A percentile compares a stretch with the other conserved stretches of the same genome.
These are phyloP conservation scores for Anthracocystis panici-leucophaei DNA, from an alignment of 1,284 basidiomycete genomes.

Conservation along the genomic window DNA sequence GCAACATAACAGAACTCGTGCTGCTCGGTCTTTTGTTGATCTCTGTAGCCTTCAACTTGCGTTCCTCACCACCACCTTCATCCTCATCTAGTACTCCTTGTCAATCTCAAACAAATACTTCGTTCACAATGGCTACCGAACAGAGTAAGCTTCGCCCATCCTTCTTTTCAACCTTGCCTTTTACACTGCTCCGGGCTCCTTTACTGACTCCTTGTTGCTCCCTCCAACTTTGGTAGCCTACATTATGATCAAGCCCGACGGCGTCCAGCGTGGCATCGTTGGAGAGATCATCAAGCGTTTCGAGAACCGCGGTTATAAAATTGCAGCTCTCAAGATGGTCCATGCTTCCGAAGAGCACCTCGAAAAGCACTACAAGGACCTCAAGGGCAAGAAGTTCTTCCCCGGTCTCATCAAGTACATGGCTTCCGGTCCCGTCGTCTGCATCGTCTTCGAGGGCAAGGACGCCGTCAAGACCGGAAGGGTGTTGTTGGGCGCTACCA, in stretches of 20 bases:
- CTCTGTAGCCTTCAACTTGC: conserved; percentile 18
- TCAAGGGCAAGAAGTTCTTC: conserved; percentile 70
- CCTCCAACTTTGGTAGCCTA: conserved; percentile 40
- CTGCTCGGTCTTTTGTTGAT: conserved; percentile 22
- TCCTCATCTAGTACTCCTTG: conserved; percentile 9
- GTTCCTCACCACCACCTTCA: conserved; percentile 4
- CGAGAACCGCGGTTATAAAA: conserved; percentile 67
- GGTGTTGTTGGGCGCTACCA: conserved; percentile 94
- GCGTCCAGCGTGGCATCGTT: conserved; percentile 66
- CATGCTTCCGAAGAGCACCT: conserved; percentile 67
- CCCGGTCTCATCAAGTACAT: conserved; percentile 72
- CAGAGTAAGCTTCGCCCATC: conserved; percentile 52
- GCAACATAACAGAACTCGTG: conserved; percentile 15
- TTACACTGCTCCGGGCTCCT: not conserved
- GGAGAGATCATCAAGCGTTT: conserved; percentile 68
- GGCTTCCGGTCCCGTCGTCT: conserved; percentile 93
- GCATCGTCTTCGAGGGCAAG: conserved; percentile 96
- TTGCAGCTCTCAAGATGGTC: conserved; percentile 67
- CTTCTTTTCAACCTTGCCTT: not conserved
- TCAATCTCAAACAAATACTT: conserved; percentile 11
- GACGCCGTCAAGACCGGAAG: conserved; percentile 77
- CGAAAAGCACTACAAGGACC: conserved; percentile 69
- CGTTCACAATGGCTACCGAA: conserved; percentile 64
- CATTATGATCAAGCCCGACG: conserved; percentile 70
- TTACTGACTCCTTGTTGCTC: not conserved